These are phyloP conservation scores for Hydnum rufescens DNA, from an alignment of 768 basidiomycete genomes.

Conservation along the genomic window DNA sequence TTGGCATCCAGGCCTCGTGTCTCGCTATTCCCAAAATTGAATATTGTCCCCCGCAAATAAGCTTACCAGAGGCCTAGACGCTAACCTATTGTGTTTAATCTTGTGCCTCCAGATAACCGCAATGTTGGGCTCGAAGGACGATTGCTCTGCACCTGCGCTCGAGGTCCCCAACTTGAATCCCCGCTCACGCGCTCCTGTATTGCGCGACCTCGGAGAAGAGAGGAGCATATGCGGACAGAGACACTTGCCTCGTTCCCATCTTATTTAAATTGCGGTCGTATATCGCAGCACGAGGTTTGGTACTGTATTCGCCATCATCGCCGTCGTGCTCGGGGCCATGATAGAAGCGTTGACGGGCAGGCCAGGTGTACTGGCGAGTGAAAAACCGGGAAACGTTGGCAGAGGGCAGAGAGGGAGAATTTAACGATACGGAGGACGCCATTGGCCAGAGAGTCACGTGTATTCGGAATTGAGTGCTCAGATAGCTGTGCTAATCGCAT, in stretches of 20 bases:
- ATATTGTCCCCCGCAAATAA: too few species aligned
- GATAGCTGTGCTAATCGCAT: too few species aligned
- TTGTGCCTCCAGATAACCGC: conserved; percentile 17
- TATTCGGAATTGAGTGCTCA: not conserved
- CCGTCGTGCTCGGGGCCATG: not conserved
- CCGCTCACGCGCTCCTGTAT: conserved; percentile 87
- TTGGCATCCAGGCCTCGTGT: too few species aligned
- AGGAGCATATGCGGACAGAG: conserved; percentile 67
- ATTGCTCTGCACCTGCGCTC: conserved; percentile 52
- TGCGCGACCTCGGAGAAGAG: conserved; percentile 86
- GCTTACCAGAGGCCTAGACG: too few species aligned
- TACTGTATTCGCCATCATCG: not conserved
- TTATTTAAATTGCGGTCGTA: conserved; percentile 84
- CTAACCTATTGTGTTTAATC: conserved; percentile 83
- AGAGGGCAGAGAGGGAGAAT: not conserved
- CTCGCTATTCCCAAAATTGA: too few species aligned
- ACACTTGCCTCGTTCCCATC: conserved; percentile 66
- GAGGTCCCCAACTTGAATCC: conserved; percentile 84
- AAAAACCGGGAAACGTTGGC: not conserved
- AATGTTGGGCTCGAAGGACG: not conserved
- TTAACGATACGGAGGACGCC: not conserved
- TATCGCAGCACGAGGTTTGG: conserved; percentile 21
- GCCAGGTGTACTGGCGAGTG: not conserved
- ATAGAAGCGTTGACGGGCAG: not conserved
- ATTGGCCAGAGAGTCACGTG: not conserved